Base-by-base conservation (phyloP, 139 green algal species). In the Volvox reticuliferus region DNA sequence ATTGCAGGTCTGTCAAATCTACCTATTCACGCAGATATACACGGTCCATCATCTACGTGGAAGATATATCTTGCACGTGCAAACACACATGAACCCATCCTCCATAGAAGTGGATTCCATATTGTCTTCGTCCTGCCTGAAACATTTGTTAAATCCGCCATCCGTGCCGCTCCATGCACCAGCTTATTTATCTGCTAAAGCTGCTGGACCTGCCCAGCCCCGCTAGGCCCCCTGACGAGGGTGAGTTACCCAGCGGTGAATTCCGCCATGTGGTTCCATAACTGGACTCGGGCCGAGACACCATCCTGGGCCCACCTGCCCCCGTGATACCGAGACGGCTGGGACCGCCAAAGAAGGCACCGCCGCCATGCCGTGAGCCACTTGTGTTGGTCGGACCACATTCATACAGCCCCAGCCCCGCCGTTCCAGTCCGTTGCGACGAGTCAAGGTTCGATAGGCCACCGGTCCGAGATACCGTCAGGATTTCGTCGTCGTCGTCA, bases 401-500 rank as follows among this genome's bases (percentile, higher is more conserved):
- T 50, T 44, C 50, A 26, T 82, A 82, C 76, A 82, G 76, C 14
- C 17, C 71, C 71, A 18, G 26, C 21, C 26, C 71, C 71, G 71
- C 71, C 33, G 37, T 71, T 37, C 79, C 79, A 37, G 68, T 86
- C 26, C 79, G 67, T 67, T 44, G 28, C 1, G 85, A 89, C 20
- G 37, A 32, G 85, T 89, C 69, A 12, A 82, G 20, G 68, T 82
- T 82, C 6, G 85, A 82, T 18, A 89, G 83, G 28, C 19, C 69
- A 37, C 69, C 85, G 28, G 85, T 89, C 22, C 86, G 86, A 24
- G 86, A 84, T 30, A 32, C 50, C 24, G 86, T 90, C 22, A 90
- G 55, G 30, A 90, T 83, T 55, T 90, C 86, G 73, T 90, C 86
- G 30, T 90, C 86, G 13, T 90, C 86, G 73, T 90, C 86, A 30